Evolutionary conservation across 179 eudicot species (phyloP).

Genomic region (Sideroxylon spinosum): DNA sequence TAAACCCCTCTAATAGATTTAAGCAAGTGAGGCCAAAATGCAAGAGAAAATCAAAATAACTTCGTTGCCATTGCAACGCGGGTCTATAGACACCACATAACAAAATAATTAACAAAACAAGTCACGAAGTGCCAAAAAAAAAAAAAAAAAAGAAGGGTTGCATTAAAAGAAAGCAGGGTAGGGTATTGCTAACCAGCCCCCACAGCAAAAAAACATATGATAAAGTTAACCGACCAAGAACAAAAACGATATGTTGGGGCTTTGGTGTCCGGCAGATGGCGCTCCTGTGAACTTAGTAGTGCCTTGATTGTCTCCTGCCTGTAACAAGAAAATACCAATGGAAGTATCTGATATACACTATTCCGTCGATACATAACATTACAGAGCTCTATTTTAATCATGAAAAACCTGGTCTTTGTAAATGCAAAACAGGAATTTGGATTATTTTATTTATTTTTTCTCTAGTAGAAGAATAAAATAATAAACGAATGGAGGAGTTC

Average conservation of each 20-base stretch:
- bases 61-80: no score
- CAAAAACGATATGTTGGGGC: background rate
- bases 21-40: no score
- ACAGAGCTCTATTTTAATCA: background rate
- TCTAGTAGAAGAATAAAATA: background rate
- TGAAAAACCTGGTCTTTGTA: background rate
- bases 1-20: no score
- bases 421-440: background rate
- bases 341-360: background rate
- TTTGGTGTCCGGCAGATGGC: background rate
- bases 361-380: no score
- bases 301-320: conserved; percentile 3
- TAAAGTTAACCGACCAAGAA: background rate
- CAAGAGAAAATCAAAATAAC: no score
- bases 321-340: background rate
- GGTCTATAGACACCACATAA: background rate
- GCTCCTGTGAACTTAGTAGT: background rate
- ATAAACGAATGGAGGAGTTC: background rate
- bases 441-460: background rate
- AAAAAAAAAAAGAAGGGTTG: background rate
- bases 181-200: background rate
- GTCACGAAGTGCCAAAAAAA: no score
- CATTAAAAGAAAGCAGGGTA: no score
- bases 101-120: background rate
- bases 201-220: background rate